phyloP scores from a whole-genome alignment of 2,329 filamentous ascomycete species.

The Coniella vitis region DNA sequence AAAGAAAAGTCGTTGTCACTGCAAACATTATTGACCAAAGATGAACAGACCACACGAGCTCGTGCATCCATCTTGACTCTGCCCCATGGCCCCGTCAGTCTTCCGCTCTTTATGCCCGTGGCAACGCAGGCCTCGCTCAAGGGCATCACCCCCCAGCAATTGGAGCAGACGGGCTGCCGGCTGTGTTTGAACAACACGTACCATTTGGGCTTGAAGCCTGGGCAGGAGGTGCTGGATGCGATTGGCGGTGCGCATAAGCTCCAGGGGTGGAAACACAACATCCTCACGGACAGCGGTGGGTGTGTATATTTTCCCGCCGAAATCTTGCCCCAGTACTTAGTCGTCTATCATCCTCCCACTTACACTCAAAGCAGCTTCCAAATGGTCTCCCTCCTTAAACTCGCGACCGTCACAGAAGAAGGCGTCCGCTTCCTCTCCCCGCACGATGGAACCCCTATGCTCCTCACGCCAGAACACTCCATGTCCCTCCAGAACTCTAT shows the following conservation, averaged over 20 bases:
- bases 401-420: constrained; percentile 91
- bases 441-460: constrained; percentile 91
- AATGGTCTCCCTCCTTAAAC: constrained; percentile 93
- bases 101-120: constrained; percentile 98
- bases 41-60: constrained; percentile 76
- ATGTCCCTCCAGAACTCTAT: constrained; percentile 95
- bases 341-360: no score
- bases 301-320: no score
- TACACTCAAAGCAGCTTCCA: constrained; percentile 64
- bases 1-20: no score
- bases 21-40: no score
- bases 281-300: constrained; percentile 77
- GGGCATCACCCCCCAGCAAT: constrained; percentile 84
- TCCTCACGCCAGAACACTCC: constrained; percentile 94
- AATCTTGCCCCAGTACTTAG: no score
- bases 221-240: constrained; percentile 78
- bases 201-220: constrained; percentile 89
- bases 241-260: constrained; percentile 90
- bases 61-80: constrained; percentile 81
- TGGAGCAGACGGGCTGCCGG: constrained; percentile 82
- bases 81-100: constrained; percentile 82
- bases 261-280: constrained; percentile 92
- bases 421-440: constrained; percentile 94
- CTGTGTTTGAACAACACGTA: constrained; percentile 98
- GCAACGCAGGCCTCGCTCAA: constrained; percentile 95